Evolutionary conservation across 2,329 filamentous ascomycete genomes (phyloP), one percentile per base, ranked within the genome.

Genomic region (Penicillium sp.): DNA sequence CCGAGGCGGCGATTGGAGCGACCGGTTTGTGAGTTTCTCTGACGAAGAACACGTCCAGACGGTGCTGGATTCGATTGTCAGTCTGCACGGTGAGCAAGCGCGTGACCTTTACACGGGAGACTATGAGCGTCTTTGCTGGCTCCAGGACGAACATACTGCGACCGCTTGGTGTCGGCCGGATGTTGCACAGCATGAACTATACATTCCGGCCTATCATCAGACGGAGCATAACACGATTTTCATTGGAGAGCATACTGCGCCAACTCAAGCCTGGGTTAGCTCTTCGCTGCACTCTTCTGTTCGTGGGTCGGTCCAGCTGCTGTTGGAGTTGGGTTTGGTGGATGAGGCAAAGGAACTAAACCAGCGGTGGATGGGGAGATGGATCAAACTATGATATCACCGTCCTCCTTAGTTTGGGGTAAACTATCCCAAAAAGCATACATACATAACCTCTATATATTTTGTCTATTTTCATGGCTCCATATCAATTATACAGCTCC

Each of bases 261-360:
- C 63, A 10, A 73, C 71, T 1, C 72, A 75, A 56, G 71, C 71
- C 4, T 74, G 71, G 71, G 68, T 71, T 19, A 68, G 66, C 47
- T 70, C 67, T 15, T 65, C 67, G 3, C 49, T 73, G 23, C 63
- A 73, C 13, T 72, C 69, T n/a, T 61, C 68, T 31, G 64, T 70
- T 17, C 58, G 69, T 17, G 73, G 72, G 9, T 60, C 62, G 6
- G 57, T 73, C 5, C 71, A 75, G 58, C 51, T 74, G 36, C 60
- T 74, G 12, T 59, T 70, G 70, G 81, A 84, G 64, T 74, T 89
- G 69, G 87, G 87, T 0, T 71, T 89, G 47, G 85, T 89, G 0
- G 86, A 89, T 66, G 87, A 89, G 73, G 87, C 87, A 2, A 89
- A 89, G 74, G 73, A 80, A 49, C 77, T 87, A 6, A 83, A 83